These are phyloP conservation scores for Aspergillus heteromorphus DNA, from an alignment of 495 filamentous ascomycete species.

Conservation along the genomic window DNA sequence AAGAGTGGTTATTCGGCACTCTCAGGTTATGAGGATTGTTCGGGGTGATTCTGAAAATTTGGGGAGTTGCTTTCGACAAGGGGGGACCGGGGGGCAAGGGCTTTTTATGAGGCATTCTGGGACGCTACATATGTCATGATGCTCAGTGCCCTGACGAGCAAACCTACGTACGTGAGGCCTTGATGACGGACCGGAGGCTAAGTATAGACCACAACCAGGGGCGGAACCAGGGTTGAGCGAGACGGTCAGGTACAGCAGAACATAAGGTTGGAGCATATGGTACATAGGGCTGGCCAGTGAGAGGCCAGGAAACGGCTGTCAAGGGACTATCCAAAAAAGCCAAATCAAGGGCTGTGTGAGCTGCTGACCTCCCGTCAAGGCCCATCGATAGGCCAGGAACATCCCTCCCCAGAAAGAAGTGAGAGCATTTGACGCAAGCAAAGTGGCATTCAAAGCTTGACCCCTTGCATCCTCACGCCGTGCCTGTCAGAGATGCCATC, in stretches of 20 bases:
- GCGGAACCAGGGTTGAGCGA: background rate
- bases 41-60: background rate
- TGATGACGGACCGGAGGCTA: background rate
- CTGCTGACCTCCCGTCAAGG: too few species aligned
- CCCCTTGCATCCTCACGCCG: background rate
- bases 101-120: background rate
- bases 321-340: too few species aligned
- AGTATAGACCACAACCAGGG: background rate
- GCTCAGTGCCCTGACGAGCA: too few species aligned
- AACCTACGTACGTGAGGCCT: background rate
- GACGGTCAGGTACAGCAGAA: too few species aligned
- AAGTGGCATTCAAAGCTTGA: background rate
- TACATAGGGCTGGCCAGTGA: too few species aligned
- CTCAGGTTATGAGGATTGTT: too few species aligned
- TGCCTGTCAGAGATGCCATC: background rate
- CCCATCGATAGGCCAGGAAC: too few species aligned
- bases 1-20: background rate
- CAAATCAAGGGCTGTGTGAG: too few species aligned
- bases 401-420: too few species aligned
- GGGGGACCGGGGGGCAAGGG: too few species aligned
- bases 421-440: background rate
- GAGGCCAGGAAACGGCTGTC: too few species aligned
- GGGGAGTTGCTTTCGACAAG: background rate
- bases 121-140: background rate
- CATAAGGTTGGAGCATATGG: too few species aligned